Conservation (phyloP, 768 basidiomycete genomes). For the Collybiopsis luxurians region DNA sequence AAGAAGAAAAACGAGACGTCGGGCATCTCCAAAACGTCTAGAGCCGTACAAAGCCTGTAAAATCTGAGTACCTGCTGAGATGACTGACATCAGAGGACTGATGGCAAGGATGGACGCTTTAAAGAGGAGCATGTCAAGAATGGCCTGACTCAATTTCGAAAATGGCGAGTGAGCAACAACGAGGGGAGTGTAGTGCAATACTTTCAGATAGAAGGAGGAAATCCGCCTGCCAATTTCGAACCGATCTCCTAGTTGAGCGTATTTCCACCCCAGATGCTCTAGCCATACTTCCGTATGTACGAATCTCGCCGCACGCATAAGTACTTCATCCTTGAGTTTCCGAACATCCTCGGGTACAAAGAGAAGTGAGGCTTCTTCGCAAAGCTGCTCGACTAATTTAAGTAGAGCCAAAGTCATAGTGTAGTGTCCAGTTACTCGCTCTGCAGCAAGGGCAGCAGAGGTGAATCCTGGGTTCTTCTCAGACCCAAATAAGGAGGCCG, state of each 20-base stretch:
- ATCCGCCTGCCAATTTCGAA: slow-evolving; percentile 79
- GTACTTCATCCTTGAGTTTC: slow-evolving; percentile 80
- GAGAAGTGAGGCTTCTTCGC: slow-evolving; percentile 67
- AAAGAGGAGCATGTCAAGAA: slow-evolving; percentile 70
- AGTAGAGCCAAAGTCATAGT: slow-evolving; percentile 81
- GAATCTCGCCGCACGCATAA: slow-evolving; percentile 73
- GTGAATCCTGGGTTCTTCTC: slow-evolving; percentile 54
- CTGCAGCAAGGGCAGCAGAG: slow-evolving; percentile 63
- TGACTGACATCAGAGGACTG: slow-evolving; percentile 70
- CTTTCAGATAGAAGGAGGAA: slow-evolving; percentile 61
- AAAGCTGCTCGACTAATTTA: slow-evolving; percentile 71
- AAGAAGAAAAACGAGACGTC: slow-evolving; percentile 65
- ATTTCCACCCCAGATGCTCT: slow-evolving; percentile 84
- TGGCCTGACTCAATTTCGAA: slow-evolving; percentile 52
- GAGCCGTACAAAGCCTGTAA: slow-evolving; percentile 58
- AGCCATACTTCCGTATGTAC: slow-evolving; percentile 89
- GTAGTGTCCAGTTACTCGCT: slow-evolving; percentile 72
- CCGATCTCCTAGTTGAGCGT: slow-evolving; percentile 73
- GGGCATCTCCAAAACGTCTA: slow-evolving; percentile 67
- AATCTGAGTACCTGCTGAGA: slow-evolving; percentile 60
- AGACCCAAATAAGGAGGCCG: slow-evolving; percentile 71
- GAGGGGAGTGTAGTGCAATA: slow-evolving; percentile 63
- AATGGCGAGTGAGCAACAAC: slow-evolving; percentile 55
- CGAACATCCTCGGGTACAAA: slow-evolving; percentile 57
- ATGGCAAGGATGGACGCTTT: slow-evolving; percentile 79